phyloP scores from a whole-genome alignment of 2,329 filamentous ascomycete genomes.

The Furcasterigmium furcatum region DNA sequence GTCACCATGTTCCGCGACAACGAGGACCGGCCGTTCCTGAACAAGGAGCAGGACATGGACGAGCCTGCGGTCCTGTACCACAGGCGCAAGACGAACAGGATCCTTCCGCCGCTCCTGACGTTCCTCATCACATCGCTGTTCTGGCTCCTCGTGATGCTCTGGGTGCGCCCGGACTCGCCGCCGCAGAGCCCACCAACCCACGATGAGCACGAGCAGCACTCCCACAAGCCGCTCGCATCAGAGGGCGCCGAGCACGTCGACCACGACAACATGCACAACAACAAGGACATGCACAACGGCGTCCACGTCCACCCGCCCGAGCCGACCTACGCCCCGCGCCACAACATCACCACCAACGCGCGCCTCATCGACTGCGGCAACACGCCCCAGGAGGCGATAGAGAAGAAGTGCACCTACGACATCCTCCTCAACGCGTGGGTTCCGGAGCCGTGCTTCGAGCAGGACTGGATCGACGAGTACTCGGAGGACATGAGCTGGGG shows the following conservation, averaged over 20 bases:
- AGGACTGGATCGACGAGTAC: conserved; percentile 19
- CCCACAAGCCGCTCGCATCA: not conserved
- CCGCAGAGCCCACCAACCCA: not conserved
- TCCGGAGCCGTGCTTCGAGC: conserved; percentile 14
- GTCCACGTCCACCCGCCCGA: not conserved
- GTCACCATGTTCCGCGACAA: conserved; percentile 3
- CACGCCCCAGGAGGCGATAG: conserved; percentile 13
- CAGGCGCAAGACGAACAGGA: not conserved
- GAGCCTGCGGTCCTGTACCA: not conserved
- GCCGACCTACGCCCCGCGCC: not conserved
- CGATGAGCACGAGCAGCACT: not conserved
- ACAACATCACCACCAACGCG: conserved; percentile 15
- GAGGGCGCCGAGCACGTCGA: not conserved
- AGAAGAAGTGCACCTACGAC: conserved; percentile 17
- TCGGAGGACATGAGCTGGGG: conserved; percentile 18
- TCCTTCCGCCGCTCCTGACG: conserved; percentile 12
- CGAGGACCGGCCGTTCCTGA: conserved; percentile 2
- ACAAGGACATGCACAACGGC: not conserved
- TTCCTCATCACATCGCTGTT: conserved; percentile 16
- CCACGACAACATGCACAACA: not conserved
- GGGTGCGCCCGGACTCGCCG: conserved; percentile 5
- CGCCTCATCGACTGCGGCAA: conserved; percentile 14
- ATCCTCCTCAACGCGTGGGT: conserved; percentile 21
- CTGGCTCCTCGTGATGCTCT: conserved; percentile 14
- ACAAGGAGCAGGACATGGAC: not conserved